Evolutionary conservation across 148 eudicot species (phyloP).

Genomic region (Cornus florida): DNA sequence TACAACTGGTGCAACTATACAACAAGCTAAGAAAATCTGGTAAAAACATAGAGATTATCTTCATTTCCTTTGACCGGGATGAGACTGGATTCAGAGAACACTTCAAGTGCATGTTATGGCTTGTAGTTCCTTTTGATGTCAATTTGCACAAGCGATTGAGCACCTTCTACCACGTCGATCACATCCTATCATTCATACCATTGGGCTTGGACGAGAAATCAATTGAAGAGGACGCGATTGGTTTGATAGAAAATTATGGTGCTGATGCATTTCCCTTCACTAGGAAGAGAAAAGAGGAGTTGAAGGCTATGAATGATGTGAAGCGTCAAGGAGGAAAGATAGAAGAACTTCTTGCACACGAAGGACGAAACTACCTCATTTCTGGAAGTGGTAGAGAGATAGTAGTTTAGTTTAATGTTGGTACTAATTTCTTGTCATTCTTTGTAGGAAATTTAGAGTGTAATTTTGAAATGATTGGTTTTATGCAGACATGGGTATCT

Average conservation of each 20-base stretch:
- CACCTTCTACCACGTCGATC: constrained; percentile 34
- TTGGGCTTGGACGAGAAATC: constrained; percentile 28
- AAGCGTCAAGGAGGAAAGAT: constrained; percentile 46
- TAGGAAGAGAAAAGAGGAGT: constrained; percentile 37
- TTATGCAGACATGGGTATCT: constrained; percentile 33
- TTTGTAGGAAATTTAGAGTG: background rate
- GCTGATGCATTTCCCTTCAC: constrained; percentile 59
- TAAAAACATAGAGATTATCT: constrained; percentile 45
- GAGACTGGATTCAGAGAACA: constrained; percentile 42
- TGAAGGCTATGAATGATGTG: constrained; percentile 46
- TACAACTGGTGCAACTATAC: constrained; percentile 42
- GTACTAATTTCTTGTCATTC: background rate
- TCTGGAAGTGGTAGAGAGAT: constrained; percentile 44
- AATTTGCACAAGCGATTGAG: constrained; percentile 27
- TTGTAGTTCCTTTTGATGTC: constrained; percentile 41
- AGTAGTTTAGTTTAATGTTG: background rate
- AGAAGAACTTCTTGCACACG: constrained; percentile 47
- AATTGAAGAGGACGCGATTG: constrained; percentile 41
- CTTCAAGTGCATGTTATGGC: constrained; percentile 57
- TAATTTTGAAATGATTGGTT: background rate
- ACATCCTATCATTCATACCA: constrained; percentile 46
- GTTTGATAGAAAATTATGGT: constrained; percentile 54
- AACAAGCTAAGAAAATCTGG: constrained; percentile 30
- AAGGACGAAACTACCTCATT: constrained; percentile 30
- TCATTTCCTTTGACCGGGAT: constrained; percentile 53